Evolutionary conservation across 2,329 filamentous ascomycete species (phyloP), one percentile per base, ranked within the genome.

Genomic region (Metarhizium robertsii): DNA sequence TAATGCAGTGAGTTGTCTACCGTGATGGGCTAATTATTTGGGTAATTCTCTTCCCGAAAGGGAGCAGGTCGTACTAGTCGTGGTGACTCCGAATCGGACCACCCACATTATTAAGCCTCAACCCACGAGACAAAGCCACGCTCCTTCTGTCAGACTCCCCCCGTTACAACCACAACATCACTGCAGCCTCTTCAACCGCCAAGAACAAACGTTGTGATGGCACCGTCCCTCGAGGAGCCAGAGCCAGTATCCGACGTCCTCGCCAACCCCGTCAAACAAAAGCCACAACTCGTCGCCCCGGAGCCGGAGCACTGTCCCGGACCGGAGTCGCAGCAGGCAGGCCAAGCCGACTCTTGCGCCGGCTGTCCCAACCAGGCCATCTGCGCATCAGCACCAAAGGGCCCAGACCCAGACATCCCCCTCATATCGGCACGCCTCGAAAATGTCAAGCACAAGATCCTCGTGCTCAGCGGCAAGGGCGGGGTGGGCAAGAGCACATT

Each of bases 221-320:
- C 90, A 54, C 90, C 90, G 18, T 90, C 87, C 29, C 75, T 95
- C 48, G 87, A 95, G 74, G 84, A 86, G 64, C 80, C 86, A 52
- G 79, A 81, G 54, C 69, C 79, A 43, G 77, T 85, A 53, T 78
- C 85, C 59, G 85, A 90, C 57, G 86, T 91, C 59, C 76, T 95
- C 62, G 76, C 84, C 62, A 86, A 89, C 66, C 87, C 89, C 7
- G 77, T 92, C 55, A 91, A 91, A 70, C 77, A 82, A 55, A 86
- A 88, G 53, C 91, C 92, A 1, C 80, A 90, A 60, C 87, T 99
- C 54, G 88, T 97, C 60, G 94, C 94, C 20, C 92, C 94, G 45
- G 92, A 97, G 68, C 92, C 92, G 75, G 91, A 97, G 72, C 92
- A 97, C 76, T 99, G 94, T 67, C 92, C 92, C 3, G 94, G 94